phyloP scores from a whole-genome alignment of 2,329 filamentous ascomycete genomes.

The Seiridium cupressi region DNA sequence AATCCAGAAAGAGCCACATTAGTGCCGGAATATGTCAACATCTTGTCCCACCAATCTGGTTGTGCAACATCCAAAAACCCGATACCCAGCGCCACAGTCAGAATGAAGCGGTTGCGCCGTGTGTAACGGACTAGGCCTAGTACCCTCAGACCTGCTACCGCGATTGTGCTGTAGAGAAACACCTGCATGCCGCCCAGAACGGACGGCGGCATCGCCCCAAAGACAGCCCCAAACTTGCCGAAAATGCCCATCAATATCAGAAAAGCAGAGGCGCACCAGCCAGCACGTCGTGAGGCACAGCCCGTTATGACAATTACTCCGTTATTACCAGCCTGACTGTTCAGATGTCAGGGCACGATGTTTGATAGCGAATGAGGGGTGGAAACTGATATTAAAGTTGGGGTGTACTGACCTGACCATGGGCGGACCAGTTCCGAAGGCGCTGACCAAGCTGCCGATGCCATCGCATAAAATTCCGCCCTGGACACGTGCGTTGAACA shows the following conservation, averaged over 20 bases:
- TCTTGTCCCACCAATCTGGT: constrained; percentile 35
- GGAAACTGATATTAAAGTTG: too few species aligned
- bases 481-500: constrained; percentile 69
- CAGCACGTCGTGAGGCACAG: constrained; percentile 67
- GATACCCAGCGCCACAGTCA: constrained; percentile 59
- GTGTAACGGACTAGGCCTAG: constrained; percentile 62
- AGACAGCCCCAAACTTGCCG: constrained; percentile 67
- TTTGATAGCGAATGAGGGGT: too few species aligned
- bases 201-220: constrained; percentile 61
- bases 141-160: constrained; percentile 65
- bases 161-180: constrained; percentile 66
- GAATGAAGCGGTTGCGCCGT: constrained; percentile 63
- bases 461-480: constrained; percentile 67
- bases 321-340: constrained; percentile 67
- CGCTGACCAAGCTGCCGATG: constrained; percentile 61
- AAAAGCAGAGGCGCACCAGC: constrained; percentile 65
- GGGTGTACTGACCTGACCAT: constrained; percentile 43
- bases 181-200: constrained; percentile 51
- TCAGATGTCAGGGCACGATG: neutral
- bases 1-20: constrained; percentile 36
- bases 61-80: constrained; percentile 49
- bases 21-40: constrained; percentile 33
- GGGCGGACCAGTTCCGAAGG: constrained; percentile 64
- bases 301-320: constrained; percentile 67
- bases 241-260: constrained; percentile 69